Base-by-base conservation (phyloP, 495 filamentous ascomycete species). In the Tuber magnatum region DNA sequence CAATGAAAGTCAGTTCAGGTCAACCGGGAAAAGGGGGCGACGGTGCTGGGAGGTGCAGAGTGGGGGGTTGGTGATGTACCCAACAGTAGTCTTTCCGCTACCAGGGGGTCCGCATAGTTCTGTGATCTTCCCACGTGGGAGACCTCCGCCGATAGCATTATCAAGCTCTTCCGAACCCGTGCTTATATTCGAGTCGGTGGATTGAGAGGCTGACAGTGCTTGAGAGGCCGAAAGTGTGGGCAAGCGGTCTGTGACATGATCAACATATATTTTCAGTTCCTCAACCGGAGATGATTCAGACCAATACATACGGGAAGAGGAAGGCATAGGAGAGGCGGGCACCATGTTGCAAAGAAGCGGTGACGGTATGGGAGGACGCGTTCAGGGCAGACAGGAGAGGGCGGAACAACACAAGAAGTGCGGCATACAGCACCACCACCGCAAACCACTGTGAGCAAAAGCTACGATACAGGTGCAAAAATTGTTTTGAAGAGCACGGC, bases 51-150 rank as follows among this genome's bases (percentile, higher is more conserved):
- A 35, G 46, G 41, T 65, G 3, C 56, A 32, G 14, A 65, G 39
- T 44, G 51, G 71, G 65, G 68, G 32, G 32, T 9, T 39, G 84
- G 86, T 75, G 84, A 97, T 73, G 61, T 75, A 79, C 94, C 89
- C 91, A 77, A 99, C 84, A 8, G 91, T 85, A 0, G 94, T 96
- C 84, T 98, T 98, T 20, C 95, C 95, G 24, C 88, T 88, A 1
- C 94, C 94, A 16, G 93, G 92, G 24, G 95, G 94, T 0, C 95
- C 95, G 85, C 91, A 97, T 43, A 97, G 84, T 83, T 99, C 95
- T 9, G 90, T 91, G n/a, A 97, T 86, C 82, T 93, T 91, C 38
- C 93, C 93, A 48, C 90, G 89, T 73, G 88, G 85, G 40, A 97
- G 83, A 6, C 92, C 94, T 68, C 76, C 78, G 69, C 80, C 77